Evolutionary conservation across 768 basidiomycete genomes (phyloP), one percentile per base, ranked within the genome.

Genomic region (Psilocybe cubensis): DNA sequence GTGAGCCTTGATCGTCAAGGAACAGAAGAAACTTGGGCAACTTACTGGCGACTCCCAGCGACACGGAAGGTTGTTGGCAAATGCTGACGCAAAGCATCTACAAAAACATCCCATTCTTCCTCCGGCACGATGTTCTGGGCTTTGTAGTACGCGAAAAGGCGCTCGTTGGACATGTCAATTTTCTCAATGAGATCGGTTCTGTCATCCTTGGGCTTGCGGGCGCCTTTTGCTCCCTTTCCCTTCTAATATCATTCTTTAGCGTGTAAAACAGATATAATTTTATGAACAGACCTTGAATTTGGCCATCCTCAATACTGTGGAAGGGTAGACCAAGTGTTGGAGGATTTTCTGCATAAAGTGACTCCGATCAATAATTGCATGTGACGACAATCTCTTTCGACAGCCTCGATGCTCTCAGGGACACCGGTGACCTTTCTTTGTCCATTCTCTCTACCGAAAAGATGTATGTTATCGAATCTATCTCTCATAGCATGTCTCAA

Each of bases 1-100:
- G 27, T 2, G 18, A 58, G 1, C 23, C 35, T n/a, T 10, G 11
- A 24, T 35, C 38, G 44, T 21, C 27, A 50, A 38, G 31, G 29
- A 29, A 17, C 41, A 29, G n/a, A n/a, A n/a, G n/a, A n/a, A n/a
- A n/a, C n/a, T 33, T 31, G 17, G 21, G 21, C 60, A 40, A 74
- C 76, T 61, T 69, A 96, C 96, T 90, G 83, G 70, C 94, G 80
- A 61, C 88, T 93, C 0, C 94, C 93, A 0, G 94, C 88, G 17
- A 99, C 87, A 38, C 97, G 82, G 72, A 99, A 99, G 0, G 96
- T 97, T 0, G 94, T 96, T 3, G 97, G 97, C 38, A 98, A 76
- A 33, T 92, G 91, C 24, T 76, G 76, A 41, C 83, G 81, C 55
- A 96, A 70, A 0, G 82, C 70, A 4, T 83, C 79, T 61, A 94